Evolutionary conservation across 805 yeast species (phyloP).

Genomic region (Candida ascalaphidarum): DNA sequence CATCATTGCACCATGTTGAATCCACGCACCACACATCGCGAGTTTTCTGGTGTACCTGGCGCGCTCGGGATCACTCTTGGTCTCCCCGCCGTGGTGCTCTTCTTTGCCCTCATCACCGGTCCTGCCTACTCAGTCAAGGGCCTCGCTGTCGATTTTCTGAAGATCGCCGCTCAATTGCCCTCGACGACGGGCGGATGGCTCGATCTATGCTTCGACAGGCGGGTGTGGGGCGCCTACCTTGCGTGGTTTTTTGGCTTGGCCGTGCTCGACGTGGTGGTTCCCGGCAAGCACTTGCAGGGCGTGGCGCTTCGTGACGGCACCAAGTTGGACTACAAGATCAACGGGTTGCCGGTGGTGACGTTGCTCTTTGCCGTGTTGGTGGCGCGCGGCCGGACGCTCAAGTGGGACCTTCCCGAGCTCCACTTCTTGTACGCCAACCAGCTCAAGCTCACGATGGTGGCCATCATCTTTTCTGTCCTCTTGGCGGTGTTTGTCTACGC

Average conservation of each 20-base stretch:
- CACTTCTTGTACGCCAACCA: slow-evolving; percentile 65
- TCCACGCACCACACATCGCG: slow-evolving; percentile 63
- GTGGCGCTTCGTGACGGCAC: slow-evolving; percentile 71
- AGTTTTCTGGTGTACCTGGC: slow-evolving; percentile 76
- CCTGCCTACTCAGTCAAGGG: slow-evolving; percentile 48
- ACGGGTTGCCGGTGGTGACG: slow-evolving; percentile 57
- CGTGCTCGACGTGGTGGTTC: slow-evolving; percentile 50
- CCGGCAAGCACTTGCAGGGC: slow-evolving; percentile 57
- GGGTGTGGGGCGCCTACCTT: slow-evolving; percentile 57
- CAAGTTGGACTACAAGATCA: slow-evolving; percentile 63
- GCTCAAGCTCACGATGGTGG: slow-evolving; percentile 52
- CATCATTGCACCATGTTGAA: no score
- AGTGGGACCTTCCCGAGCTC: slow-evolving; percentile 67
- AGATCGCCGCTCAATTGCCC: slow-evolving; percentile 30
- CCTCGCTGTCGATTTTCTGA: slow-evolving; percentile 28
- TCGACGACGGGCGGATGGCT: slow-evolving; percentile 11
- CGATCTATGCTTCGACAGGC: slow-evolving; percentile 29
- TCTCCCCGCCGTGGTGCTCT: slow-evolving; percentile 55
- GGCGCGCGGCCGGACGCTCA: slow-evolving; percentile 39
- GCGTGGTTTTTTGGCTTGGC: slow-evolving; percentile 67
- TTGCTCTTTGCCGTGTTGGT: slow-evolving; percentile 28
- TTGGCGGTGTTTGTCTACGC: slow-evolving; percentile 61
- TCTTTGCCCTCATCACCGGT: slow-evolving; percentile 56
- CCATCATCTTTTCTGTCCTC: slow-evolving; percentile 55
- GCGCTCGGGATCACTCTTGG: slow-evolving; percentile 57